Percentiles rank a stretch among this genome's conserved stretches.
Conservation (phyloP, 2,329 filamentous ascomycete species). For the Microdochium bolleyi region DNA sequence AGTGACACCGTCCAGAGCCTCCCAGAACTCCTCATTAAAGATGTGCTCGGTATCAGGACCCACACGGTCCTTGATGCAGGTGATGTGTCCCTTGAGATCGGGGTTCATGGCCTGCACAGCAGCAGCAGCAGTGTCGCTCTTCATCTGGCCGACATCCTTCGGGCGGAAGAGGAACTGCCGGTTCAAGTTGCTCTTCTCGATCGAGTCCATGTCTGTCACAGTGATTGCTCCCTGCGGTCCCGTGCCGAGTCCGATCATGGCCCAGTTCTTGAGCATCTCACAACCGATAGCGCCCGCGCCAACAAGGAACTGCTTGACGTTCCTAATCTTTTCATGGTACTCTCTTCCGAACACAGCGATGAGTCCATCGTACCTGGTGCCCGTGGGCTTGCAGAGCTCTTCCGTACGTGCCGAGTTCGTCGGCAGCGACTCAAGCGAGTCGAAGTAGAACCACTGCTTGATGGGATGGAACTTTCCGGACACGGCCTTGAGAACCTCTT, state of each 20-base stretch:
- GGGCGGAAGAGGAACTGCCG: conserved; percentile 92
- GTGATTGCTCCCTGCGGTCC: conserved; percentile 83
- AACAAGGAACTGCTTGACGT: conserved; percentile 87
- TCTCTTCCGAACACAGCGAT: conserved; percentile 93
- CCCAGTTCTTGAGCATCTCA: conserved; percentile 99
- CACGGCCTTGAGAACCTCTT: conserved; percentile 93
- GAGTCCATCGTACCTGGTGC: conserved; percentile 89
- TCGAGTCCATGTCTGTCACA: conserved; percentile 96
- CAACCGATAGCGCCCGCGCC: conserved; percentile 96
- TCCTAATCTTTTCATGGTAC: conserved; percentile 88
- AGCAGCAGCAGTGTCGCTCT: conserved; percentile 87
- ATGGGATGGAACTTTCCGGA: conserved; percentile 98
- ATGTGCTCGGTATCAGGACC: conserved; percentile 86
- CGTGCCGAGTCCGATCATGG: conserved; percentile 91
- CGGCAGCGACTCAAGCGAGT: conserved; percentile 92
- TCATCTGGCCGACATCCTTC: conserved; percentile 89
- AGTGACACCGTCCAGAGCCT: conserved; percentile 78
- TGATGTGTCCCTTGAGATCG: conserved; percentile 79
- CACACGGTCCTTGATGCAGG: conserved; percentile 80
- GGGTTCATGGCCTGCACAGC: conserved; percentile 97
- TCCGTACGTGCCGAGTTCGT: conserved; percentile 67
- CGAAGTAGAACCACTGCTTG: conserved; percentile 93
- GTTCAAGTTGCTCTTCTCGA: conserved; percentile 98
- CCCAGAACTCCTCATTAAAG: conserved; percentile 93
- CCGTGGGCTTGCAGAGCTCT: conserved; percentile 78